These are phyloP conservation scores for Agastache rugosa DNA, from an alignment of 257 asterid genomes.

Conservation along the genomic window DNA sequence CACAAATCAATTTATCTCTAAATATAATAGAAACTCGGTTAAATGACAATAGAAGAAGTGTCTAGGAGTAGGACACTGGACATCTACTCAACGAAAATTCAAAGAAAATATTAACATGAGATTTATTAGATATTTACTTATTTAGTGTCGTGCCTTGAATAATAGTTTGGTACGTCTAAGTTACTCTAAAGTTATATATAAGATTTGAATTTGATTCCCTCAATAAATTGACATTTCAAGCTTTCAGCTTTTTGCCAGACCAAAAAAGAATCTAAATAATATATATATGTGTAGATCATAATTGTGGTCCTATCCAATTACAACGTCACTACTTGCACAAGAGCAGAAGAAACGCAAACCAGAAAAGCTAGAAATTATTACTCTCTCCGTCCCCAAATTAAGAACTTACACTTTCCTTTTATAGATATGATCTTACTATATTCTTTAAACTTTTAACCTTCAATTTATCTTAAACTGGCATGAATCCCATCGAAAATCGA, in stretches of 20 bases:
- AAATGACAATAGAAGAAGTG: background rate
- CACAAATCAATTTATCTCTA: too few species aligned
- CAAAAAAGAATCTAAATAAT: background rate
- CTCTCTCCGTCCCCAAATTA: too few species aligned
- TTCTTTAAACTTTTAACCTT: too few species aligned
- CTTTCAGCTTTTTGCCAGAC: background rate
- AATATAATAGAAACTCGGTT: too few species aligned
- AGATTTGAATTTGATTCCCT: background rate
- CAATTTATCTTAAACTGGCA: too few species aligned
- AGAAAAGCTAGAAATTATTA: constrained; percentile 7
- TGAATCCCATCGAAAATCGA: too few species aligned
- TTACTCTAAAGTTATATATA: background rate
- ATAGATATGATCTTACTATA: too few species aligned
- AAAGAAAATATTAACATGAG: background rate
- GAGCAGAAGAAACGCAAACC: background rate
- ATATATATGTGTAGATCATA: background rate
- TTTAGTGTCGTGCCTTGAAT: background rate
- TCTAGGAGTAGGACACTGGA: background rate
- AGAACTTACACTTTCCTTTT: too few species aligned
- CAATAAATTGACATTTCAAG: constrained; percentile 32
- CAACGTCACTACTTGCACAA: constrained; percentile 11
- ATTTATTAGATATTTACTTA: background rate
- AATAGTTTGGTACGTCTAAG: background rate
- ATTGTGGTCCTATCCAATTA: constrained; percentile 29
- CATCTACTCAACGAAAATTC: background rate